A percentile compares a stretch with the other conserved stretches of the same genome.
phyloP scores from a whole-genome alignment of 75 land plant genomes.

The Chamaecyparis obtusa region DNA sequence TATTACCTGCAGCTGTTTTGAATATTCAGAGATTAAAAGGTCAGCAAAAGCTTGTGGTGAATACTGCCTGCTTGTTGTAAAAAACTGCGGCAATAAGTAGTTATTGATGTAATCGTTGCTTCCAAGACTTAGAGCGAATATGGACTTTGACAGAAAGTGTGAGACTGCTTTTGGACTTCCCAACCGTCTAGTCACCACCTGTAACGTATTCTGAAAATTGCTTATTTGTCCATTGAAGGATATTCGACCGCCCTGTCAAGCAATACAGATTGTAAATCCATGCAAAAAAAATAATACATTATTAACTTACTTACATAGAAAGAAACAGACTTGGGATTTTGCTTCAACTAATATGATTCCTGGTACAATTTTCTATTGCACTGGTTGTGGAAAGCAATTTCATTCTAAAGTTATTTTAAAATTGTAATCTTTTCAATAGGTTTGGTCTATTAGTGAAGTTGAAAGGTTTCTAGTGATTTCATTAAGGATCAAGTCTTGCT shows the following conservation, averaged over 20 bases:
- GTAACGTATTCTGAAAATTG: not conserved
- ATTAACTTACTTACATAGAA: too few relatives aligned
- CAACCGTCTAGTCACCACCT: not conserved
- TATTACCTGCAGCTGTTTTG: slow-evolving; percentile 50
- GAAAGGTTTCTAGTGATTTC: too few relatives aligned
- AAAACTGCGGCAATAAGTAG: slow-evolving; percentile 20
- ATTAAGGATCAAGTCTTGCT: too few relatives aligned
- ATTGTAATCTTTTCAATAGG: too few relatives aligned
- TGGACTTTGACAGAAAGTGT: slow-evolving; percentile 4
- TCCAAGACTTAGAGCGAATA: slow-evolving; percentile 19
- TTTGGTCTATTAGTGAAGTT: too few relatives aligned
- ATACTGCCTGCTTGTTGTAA: slow-evolving; percentile 10
- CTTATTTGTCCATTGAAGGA: not conserved
- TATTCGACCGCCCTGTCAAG: slow-evolving; percentile 2
- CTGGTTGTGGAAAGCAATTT: too few relatives aligned
- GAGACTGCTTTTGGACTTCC: slow-evolving; percentile 9
- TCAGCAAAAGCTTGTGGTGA: slow-evolving; percentile 10
- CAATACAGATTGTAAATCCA: not conserved
- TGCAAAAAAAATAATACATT: too few relatives aligned
- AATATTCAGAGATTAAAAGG: slow-evolving; percentile 48
- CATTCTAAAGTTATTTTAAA: too few relatives aligned
- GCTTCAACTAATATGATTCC: too few relatives aligned
- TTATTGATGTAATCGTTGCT: slow-evolving; percentile 38
- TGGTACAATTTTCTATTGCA: too few relatives aligned
- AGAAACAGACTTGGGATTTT: too few relatives aligned